These are phyloP conservation scores for Amanita inopinata DNA, from an alignment of 768 basidiomycete species.

Conservation along the genomic window DNA sequence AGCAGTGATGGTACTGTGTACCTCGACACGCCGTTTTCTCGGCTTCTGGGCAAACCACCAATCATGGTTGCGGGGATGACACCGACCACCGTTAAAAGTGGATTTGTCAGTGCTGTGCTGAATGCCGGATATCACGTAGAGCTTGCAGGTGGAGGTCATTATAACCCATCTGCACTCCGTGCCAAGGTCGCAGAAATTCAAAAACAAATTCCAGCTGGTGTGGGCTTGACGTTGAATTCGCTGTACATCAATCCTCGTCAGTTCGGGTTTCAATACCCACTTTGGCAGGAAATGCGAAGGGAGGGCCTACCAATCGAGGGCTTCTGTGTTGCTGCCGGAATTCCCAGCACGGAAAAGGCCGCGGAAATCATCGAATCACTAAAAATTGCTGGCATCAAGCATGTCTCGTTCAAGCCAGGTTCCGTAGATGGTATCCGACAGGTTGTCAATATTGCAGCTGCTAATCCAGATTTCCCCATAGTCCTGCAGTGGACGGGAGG, in stretches of 20 bases:
- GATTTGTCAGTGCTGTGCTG: slow-evolving; percentile 89
- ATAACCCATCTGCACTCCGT: slow-evolving; percentile 82
- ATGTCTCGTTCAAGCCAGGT: slow-evolving; percentile 97
- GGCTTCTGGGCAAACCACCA: slow-evolving; percentile 91
- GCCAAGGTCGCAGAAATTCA: slow-evolving; percentile 91
- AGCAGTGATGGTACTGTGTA: slow-evolving; percentile 84
- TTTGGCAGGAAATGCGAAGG: slow-evolving; percentile 96
- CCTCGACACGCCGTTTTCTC: slow-evolving; percentile 94
- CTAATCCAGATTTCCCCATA: slow-evolving; percentile 93
- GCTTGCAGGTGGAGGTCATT: slow-evolving; percentile 96
- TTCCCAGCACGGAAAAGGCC: slow-evolving; percentile 94
- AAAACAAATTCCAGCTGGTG: slow-evolving; percentile 71
- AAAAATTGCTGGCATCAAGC: slow-evolving; percentile 79
- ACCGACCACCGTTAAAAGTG: slow-evolving; percentile 90
- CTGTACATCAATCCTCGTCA: slow-evolving; percentile 98
- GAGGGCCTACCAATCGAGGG: slow-evolving; percentile 96
- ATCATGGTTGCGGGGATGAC: slow-evolving; percentile 99
- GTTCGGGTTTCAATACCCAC: slow-evolving; percentile 92
- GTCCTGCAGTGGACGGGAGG: slow-evolving; percentile 99
- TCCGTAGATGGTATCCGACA: slow-evolving; percentile 97
- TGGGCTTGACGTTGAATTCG: slow-evolving; percentile 89
- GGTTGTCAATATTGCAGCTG: slow-evolving; percentile 89
- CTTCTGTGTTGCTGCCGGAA: slow-evolving; percentile 98
- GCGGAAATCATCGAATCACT: slow-evolving; percentile 89
- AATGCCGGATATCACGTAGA: slow-evolving; percentile 95